These are phyloP conservation scores for Trifolium fragiferum DNA, from an alignment of 306 rosid species.

Conservation along the genomic window DNA sequence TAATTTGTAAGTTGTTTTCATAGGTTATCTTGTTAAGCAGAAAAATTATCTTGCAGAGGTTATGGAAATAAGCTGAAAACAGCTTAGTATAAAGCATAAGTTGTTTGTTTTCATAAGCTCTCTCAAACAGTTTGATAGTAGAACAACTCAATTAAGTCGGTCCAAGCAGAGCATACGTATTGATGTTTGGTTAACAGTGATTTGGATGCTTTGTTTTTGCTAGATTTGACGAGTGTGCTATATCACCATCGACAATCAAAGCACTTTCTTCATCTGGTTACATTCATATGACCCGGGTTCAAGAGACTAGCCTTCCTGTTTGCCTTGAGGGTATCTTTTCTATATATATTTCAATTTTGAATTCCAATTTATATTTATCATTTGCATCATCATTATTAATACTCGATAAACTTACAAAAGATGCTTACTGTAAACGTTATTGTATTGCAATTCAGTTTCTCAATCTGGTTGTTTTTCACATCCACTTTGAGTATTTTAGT, in stretches of 20 bases:
- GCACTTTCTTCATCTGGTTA: conserved; percentile 83
- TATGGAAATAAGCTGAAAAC: too few species aligned
- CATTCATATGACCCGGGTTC: conserved; percentile 77
- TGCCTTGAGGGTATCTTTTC: conserved; percentile 76
- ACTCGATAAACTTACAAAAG: conserved; percentile 29
- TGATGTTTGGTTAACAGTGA: not conserved
- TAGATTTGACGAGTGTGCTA: conserved; percentile 84
- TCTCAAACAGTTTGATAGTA: too few species aligned
- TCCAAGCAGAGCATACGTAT: too few species aligned
- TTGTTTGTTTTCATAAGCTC: too few species aligned
- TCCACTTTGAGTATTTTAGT: conserved; percentile 24
- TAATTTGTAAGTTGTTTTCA: not conserved
- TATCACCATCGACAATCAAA: conserved; percentile 77
- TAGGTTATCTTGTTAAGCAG: too few species aligned
- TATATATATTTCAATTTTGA: conserved; percentile 20
- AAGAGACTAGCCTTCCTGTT: conserved; percentile 73
- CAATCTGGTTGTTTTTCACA: not conserved
- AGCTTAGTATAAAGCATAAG: too few species aligned
- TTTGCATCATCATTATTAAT: not conserved
- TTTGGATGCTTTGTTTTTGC: conserved; percentile 38
- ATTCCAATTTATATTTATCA: conserved; percentile 15
- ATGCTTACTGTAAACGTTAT: not conserved
- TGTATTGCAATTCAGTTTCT: not conserved
- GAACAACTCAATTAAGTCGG: too few species aligned
- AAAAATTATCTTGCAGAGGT: too few species aligned